Percentiles rank a stretch among this genome's conserved stretches.
Evolutionary conservation across 2,329 filamentous ascomycete species (phyloP).

Genomic region (Hymenoscyphus repandus): DNA sequence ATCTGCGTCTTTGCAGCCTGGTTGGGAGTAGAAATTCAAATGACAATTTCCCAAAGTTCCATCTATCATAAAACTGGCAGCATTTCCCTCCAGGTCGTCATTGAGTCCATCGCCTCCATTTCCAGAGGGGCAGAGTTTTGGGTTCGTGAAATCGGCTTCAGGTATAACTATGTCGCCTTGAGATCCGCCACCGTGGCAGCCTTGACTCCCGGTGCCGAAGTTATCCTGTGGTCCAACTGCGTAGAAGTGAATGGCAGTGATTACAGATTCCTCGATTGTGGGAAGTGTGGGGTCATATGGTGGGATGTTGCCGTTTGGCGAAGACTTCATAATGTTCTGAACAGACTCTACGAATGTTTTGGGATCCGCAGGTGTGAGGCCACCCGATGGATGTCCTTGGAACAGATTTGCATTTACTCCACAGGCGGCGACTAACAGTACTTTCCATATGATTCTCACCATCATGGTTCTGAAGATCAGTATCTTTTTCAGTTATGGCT

Average conservation of each 20-base stretch:
- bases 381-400: too few relatives aligned
- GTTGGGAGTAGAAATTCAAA: neutral
- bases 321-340: neutral
- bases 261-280: neutral
- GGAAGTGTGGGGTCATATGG: neutral
- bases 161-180: neutral
- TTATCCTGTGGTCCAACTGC: neutral
- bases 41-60: neutral
- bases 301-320: neutral
- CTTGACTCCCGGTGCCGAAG: neutral
- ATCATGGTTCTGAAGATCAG: too few relatives aligned
- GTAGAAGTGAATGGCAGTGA: constrained; percentile 1
- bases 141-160: neutral
- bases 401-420: too few relatives aligned
- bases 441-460: too few relatives aligned
- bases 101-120: neutral
- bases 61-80: neutral
- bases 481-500: too few relatives aligned
- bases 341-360: too few relatives aligned
- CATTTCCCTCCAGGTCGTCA: constrained; percentile 5
- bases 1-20: neutral
- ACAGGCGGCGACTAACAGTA: too few relatives aligned
- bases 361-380: too few relatives aligned
- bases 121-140: constrained; percentile 2
- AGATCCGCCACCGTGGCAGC: constrained; percentile 1